Evolutionary conservation across 2,329 filamentous ascomycete species (phyloP).

Genomic region (Fusarium phyllophilum): DNA sequence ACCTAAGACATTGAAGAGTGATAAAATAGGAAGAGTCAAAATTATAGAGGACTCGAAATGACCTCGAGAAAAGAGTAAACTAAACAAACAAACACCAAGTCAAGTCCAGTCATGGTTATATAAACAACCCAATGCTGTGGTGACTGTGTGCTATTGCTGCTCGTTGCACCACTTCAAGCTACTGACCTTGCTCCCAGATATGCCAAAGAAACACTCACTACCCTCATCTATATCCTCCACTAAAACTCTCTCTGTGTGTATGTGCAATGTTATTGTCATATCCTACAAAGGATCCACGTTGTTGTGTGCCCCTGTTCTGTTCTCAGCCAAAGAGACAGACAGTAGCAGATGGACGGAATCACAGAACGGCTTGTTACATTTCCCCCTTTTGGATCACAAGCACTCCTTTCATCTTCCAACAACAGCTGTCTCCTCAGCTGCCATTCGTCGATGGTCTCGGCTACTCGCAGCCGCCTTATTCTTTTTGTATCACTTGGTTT

Average conservation of each 20-base stretch:
- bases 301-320: neutral
- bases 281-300: slow-evolving; percentile 11
- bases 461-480: slow-evolving; percentile 32
- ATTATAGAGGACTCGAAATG: neutral
- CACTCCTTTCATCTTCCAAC: slow-evolving; percentile 10
- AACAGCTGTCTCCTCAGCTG: neutral
- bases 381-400: slow-evolving; percentile 16
- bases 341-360: slow-evolving; percentile 9
- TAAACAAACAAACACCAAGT: neutral
- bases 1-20: neutral
- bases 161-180: neutral
- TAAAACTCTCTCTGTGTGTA: neutral
- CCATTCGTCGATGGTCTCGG: slow-evolving; percentile 25
- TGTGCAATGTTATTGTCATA: neutral
- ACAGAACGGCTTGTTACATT: slow-evolving; percentile 36
- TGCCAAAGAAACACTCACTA: neutral
- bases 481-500: slow-evolving; percentile 28
- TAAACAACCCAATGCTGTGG: neutral
- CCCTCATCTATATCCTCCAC: neutral
- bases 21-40: neutral
- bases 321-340: neutral
- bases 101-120: neutral
- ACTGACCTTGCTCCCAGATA: neutral
- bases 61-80: neutral
- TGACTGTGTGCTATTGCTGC: neutral